Percentiles rank a stretch among this genome's conserved stretches.
Conservation (phyloP, 2,329 filamentous ascomycete species). For the Cryphonectria radicalis region DNA sequence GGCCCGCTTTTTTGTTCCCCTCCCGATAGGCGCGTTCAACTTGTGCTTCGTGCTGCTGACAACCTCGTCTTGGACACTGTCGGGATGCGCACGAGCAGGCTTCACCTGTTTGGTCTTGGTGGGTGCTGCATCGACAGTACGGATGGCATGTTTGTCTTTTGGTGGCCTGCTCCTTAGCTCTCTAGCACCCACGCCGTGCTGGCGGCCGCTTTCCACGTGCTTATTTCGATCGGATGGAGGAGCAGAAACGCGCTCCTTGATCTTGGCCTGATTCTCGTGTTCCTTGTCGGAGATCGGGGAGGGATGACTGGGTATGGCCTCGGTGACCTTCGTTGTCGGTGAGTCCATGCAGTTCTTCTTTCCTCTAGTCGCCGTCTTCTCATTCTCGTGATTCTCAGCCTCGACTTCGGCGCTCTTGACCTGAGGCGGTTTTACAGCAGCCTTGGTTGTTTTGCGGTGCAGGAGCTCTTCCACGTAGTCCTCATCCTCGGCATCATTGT, state of each 20-base stretch:
- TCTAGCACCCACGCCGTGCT: not conserved
- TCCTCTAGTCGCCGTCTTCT: not conserved
- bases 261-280: not conserved
- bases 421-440: not conserved
- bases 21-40: not conserved
- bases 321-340: not conserved
- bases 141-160: not conserved
- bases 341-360: not conserved
- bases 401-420: not conserved
- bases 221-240: not conserved
- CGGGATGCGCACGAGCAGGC: not conserved
- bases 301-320: not conserved
- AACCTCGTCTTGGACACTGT: not conserved
- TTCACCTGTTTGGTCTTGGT: not conserved
- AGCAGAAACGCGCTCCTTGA: not conserved
- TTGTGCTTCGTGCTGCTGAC: not conserved
- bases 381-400: not conserved
- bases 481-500: not conserved
- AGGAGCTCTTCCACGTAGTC: not conserved
- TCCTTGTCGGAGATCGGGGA: not conserved
- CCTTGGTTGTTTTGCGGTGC: not conserved
- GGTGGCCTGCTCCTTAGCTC: not conserved
- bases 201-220: not conserved
- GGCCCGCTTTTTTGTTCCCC: not conserved
- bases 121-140: not conserved